Percentiles rank a stretch among this genome's conserved stretches.
Evolutionary conservation across 2,329 filamentous ascomycete genomes (phyloP).

Genomic region (Penicillium sp.): DNA sequence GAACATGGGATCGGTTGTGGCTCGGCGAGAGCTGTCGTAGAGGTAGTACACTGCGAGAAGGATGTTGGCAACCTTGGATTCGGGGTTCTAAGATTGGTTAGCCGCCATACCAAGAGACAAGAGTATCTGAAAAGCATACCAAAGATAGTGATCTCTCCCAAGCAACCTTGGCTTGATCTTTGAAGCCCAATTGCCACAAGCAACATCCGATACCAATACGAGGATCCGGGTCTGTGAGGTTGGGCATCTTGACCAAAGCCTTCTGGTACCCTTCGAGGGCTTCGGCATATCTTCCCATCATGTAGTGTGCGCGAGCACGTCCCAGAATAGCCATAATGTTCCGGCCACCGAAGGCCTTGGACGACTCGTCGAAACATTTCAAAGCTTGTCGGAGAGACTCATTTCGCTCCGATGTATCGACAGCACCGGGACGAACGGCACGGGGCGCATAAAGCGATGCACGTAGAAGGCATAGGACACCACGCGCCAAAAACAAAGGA

Average conservation of each 20-base stretch:
- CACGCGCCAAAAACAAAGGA: conserved; percentile 86
- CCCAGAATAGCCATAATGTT: conserved; percentile 94
- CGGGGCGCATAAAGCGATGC: conserved; percentile 82
- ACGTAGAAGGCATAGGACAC: conserved; percentile 82
- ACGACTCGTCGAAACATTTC: conserved; percentile 93
- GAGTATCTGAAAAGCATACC: conserved; percentile 42
- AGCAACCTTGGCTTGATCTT: conserved; percentile 84
- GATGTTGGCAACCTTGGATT: conserved; percentile 88
- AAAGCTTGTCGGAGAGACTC: conserved; percentile 82
- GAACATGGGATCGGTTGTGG: conserved; percentile 83
- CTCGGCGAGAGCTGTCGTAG: conserved; percentile 78
- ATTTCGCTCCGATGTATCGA: conserved; percentile 69
- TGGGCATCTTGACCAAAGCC: conserved; percentile 80
- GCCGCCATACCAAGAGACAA: not conserved
- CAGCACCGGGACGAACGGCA: conserved; percentile 59
- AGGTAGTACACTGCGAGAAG: conserved; percentile 89
- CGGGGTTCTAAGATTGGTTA: conserved; percentile 56
- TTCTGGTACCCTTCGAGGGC: conserved; percentile 85
- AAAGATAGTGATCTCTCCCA: conserved; percentile 89
- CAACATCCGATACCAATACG: conserved; percentile 95
- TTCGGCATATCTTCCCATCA: conserved; percentile 81
- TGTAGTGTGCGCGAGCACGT: conserved; percentile 82
- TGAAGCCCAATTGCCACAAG: conserved; percentile 94
- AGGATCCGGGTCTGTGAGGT: conserved; percentile 88
- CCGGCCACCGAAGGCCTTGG: conserved; percentile 77